phyloP scores from a whole-genome alignment of 352 stramenopile genomes.

The Phytophthora sojae region DNA sequence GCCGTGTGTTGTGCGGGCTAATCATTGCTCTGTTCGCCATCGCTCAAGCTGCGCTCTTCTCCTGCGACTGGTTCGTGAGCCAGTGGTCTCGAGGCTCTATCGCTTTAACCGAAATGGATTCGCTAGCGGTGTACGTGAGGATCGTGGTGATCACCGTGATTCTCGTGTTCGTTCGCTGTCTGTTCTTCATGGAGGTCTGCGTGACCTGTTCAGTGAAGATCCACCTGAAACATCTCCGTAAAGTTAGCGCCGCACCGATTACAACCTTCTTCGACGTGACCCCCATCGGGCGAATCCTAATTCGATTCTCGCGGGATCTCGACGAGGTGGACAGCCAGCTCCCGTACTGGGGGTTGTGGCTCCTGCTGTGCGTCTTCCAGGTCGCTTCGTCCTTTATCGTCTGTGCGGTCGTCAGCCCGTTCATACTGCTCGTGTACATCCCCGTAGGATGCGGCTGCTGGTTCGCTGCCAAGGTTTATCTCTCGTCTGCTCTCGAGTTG shows the following conservation, averaged over 20 bases:
- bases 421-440: conserved; percentile 60
- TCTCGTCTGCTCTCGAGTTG: conserved; percentile 85
- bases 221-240: conserved; percentile 51
- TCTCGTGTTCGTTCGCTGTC: conserved; percentile 50
- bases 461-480: conserved; percentile 77
- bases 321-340: conserved; percentile 68
- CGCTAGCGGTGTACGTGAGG: conserved; percentile 46
- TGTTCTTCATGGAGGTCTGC: conserved; percentile 60
- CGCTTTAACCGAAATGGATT: conserved; percentile 39
- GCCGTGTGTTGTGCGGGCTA: conserved; percentile 27
- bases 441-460: conserved; percentile 39
- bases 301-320: conserved; percentile 70
- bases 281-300: conserved; percentile 68
- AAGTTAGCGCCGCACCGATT: conserved; percentile 60
- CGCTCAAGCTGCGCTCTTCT: conserved; percentile 54
- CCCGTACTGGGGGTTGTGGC: conserved; percentile 62
- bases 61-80: conserved; percentile 64
- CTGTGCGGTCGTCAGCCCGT: conserved; percentile 53
- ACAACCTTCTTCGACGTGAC: conserved; percentile 77
- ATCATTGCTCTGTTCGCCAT: conserved; percentile 49
- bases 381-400: conserved; percentile 48
- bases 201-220: conserved; percentile 53
- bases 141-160: conserved; percentile 30
- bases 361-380: conserved; percentile 57
- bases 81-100: conserved; percentile 49